Evolutionary conservation across 495 filamentous ascomycete genomes (phyloP).

Genomic region (Penicillium odoratum): DNA sequence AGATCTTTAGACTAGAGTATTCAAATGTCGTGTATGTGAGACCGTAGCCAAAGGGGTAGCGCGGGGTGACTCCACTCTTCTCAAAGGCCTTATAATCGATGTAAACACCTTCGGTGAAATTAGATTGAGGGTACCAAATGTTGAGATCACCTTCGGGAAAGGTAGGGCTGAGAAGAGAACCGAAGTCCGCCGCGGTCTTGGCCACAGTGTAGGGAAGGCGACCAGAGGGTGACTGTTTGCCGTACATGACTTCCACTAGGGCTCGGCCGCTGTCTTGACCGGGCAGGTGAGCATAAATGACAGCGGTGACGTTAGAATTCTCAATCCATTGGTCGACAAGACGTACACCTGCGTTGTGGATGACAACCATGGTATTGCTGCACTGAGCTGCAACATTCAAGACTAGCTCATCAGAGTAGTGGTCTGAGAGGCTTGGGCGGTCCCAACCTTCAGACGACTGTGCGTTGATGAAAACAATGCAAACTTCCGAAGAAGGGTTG

Average conservation of each 20-base stretch:
- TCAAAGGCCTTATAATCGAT: slow-evolving; percentile 83
- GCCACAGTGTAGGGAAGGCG: slow-evolving; percentile 75
- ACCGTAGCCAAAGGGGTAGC: slow-evolving; percentile 80
- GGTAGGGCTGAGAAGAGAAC: slow-evolving; percentile 58
- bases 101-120: slow-evolving; percentile 70
- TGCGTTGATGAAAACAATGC: slow-evolving; percentile 64
- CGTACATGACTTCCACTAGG: slow-evolving; percentile 69
- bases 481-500: slow-evolving; percentile 48
- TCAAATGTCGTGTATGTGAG: slow-evolving; percentile 76
- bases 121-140: slow-evolving; percentile 57
- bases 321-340: slow-evolving; percentile 39
- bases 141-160: slow-evolving; percentile 47
- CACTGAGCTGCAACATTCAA: slow-evolving; percentile 56
- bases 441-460: slow-evolving; percentile 56
- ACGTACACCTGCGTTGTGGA: slow-evolving; percentile 38
- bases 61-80: slow-evolving; percentile 53
- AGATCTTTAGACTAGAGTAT: slow-evolving; percentile 52
- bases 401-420: slow-evolving; percentile 54
- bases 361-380: slow-evolving; percentile 53
- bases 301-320: slow-evolving; percentile 61
- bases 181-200: slow-evolving; percentile 63
- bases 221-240: slow-evolving; percentile 67
- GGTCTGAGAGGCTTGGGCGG: slow-evolving; percentile 22
- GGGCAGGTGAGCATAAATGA: slow-evolving; percentile 70
- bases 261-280: slow-evolving; percentile 75